Conservation (phyloP, 2,329 filamentous ascomycete genomes). For the Diaporthe vaccinii region DNA sequence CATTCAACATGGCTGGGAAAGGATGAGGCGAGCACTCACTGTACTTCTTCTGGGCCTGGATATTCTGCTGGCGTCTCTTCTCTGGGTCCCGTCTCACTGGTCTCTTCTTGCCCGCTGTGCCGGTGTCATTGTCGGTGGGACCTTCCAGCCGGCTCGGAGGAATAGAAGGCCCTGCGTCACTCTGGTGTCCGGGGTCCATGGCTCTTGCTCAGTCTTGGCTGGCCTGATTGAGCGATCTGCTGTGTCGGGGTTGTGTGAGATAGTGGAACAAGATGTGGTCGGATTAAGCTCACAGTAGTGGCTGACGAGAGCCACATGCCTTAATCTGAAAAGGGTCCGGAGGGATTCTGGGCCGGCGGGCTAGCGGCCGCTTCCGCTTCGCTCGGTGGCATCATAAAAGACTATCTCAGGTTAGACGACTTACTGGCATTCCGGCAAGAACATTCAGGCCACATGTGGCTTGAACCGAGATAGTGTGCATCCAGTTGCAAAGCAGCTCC, state of each 20-base stretch:
- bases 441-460: background rate
- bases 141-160: background rate
- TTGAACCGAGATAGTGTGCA: background rate
- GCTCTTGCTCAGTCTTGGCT: background rate
- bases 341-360: background rate
- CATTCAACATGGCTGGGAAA: background rate
- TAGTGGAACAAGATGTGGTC: slow-evolving; percentile 11
- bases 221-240: background rate
- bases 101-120: slow-evolving; percentile 34
- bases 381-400: background rate
- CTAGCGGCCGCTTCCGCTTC: slow-evolving; percentile 9
- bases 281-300: slow-evolving; percentile 15
- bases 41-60: slow-evolving; percentile 46
- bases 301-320: slow-evolving; percentile 38
- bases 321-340: background rate
- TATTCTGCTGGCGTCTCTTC: slow-evolving; percentile 46
- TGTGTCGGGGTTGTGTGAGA: background rate
- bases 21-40: slow-evolving; percentile 38
- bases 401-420: background rate
- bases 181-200: background rate
- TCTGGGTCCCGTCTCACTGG: slow-evolving; percentile 43
- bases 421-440: background rate
- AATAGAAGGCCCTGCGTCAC: background rate
- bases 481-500: background rate
- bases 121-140: background rate